phyloP scores from a whole-genome alignment of 768 basidiomycete genomes.

The Boletales sp. region DNA sequence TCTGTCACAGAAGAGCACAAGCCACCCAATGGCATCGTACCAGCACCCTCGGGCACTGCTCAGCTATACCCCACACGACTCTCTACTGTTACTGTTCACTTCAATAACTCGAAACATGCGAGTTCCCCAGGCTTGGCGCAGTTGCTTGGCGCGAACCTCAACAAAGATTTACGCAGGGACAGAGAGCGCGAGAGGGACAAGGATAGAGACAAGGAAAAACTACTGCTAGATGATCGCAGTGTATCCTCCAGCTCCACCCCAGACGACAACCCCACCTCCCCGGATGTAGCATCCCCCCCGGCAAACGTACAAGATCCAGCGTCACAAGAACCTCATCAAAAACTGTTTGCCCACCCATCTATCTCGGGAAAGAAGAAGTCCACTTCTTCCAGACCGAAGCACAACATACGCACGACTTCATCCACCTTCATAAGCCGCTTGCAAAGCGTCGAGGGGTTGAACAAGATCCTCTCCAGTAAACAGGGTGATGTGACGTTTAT shows the following conservation, averaged over 20 bases:
- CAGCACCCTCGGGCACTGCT: constrained; percentile 34
- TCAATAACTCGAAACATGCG: constrained; percentile 52
- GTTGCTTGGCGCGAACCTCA: constrained; percentile 55
- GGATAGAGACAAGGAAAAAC: constrained; percentile 39
- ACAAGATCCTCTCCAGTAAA: constrained; percentile 66
- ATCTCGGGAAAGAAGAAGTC: constrained; percentile 58
- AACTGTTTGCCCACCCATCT: constrained; percentile 58
- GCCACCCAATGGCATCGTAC: constrained; percentile 40
- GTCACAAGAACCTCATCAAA: constrained; percentile 40
- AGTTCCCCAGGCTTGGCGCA: constrained; percentile 63
- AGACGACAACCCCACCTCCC: constrained; percentile 48
- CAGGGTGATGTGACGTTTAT: constrained; percentile 84
- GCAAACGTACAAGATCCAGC: constrained; percentile 30
- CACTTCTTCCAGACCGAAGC: constrained; percentile 68
- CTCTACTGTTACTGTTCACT: constrained; percentile 59
- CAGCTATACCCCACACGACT: constrained; percentile 58
- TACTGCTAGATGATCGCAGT: constrained; percentile 56
- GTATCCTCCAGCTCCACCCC: constrained; percentile 80
- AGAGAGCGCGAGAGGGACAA: constrained; percentile 33
- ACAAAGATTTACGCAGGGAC: constrained; percentile 55
- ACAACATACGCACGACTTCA: constrained; percentile 85
- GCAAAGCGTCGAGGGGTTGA: constrained; percentile 76
- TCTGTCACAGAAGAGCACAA: constrained; percentile 85
- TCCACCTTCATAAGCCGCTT: constrained; percentile 90
- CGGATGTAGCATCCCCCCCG: constrained; percentile 35